Conservation (phyloP, 192 early-diverging fungal genomes). For the Coemansia sp. region DNA sequence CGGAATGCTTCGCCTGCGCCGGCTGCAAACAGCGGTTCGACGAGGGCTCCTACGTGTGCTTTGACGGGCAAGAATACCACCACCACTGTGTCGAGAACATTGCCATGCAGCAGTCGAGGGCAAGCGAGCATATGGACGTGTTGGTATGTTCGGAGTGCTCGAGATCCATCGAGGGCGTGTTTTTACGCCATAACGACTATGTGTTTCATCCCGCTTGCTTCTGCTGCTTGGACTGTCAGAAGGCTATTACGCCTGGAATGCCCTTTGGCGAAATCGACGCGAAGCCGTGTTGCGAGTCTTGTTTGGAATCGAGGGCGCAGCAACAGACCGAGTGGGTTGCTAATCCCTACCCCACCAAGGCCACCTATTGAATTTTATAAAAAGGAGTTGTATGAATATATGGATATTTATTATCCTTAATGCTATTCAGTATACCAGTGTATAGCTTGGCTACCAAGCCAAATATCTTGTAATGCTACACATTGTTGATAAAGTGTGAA, state of each 20-base stretch:
- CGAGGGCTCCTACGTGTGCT: slow-evolving; percentile 57
- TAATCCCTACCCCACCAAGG: neutral
- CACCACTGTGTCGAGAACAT: slow-evolving; percentile 51
- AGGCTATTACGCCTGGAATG: slow-evolving; percentile 53
- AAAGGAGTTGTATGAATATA: too few species aligned
- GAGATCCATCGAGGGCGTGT: slow-evolving; percentile 48
- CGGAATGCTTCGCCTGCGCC: slow-evolving; percentile 54
- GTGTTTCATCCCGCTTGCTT: slow-evolving; percentile 54
- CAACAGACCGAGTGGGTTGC: slow-evolving; percentile 1
- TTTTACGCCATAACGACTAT: slow-evolving; percentile 43
- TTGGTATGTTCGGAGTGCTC: slow-evolving; percentile 25
- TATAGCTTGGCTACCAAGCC: too few species aligned
- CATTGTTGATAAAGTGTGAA: too few species aligned
- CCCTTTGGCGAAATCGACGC: slow-evolving; percentile 52
- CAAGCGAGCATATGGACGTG: slow-evolving; percentile 45
- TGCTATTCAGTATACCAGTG: too few species aligned
- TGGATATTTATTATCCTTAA: too few species aligned
- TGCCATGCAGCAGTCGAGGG: slow-evolving; percentile 26
- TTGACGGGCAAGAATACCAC: slow-evolving; percentile 56
- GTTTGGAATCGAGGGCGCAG: slow-evolving; percentile 31
- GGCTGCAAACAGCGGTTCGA: slow-evolving; percentile 52
- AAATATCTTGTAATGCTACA: too few species aligned
- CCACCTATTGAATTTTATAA: too few species aligned
- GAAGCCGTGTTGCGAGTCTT: slow-evolving; percentile 48
- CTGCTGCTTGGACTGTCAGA: slow-evolving; percentile 42